These are phyloP conservation scores for Periglandula ipomoeae DNA, from an alignment of 2,329 filamentous ascomycete genomes.

Conservation along the genomic window DNA sequence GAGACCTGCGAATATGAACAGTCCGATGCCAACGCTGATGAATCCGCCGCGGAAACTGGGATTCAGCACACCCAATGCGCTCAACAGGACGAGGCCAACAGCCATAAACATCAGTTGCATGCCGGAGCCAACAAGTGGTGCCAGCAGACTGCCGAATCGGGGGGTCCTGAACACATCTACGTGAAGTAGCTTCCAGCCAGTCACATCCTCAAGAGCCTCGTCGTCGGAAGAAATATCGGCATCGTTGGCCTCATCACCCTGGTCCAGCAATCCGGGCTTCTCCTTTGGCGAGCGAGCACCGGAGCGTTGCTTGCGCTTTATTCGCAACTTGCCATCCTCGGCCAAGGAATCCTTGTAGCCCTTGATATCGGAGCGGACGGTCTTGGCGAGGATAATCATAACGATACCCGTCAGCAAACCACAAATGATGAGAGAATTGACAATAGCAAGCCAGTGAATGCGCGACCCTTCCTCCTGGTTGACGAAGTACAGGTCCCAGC, in stretches of 20 bases:
- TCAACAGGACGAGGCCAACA: conserved; percentile 60
- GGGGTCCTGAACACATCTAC: conserved; percentile 81
- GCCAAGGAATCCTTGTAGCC: conserved; percentile 55
- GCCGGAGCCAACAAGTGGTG: conserved; percentile 74
- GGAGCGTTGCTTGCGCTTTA: conserved; percentile 38
- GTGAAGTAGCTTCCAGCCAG: conserved; percentile 82
- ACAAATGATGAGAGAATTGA: conserved; percentile 80
- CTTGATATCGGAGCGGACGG: conserved; percentile 71
- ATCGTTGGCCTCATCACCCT: conserved; percentile 43
- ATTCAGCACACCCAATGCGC: conserved; percentile 69
- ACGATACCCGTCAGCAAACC: conserved; percentile 70
- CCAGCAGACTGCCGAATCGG: conserved; percentile 59
- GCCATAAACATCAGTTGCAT: conserved; percentile 82
- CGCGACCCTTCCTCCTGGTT: conserved; percentile 74
- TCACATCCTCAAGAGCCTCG: conserved; percentile 64
- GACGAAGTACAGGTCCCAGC: conserved; percentile 86
- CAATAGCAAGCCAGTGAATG: conserved; percentile 81
- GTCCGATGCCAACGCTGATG: conserved; percentile 70
- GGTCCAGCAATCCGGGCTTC: conserved; percentile 53
- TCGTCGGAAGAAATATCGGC: conserved; percentile 43
- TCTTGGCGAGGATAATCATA: conserved; percentile 71
- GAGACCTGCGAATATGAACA: conserved; percentile 74
- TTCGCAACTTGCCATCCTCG: conserved; percentile 56
- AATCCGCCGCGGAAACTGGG: conserved; percentile 87
- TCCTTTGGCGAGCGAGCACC: conserved; percentile 26